These are phyloP conservation scores for Plasmodium inui DNA, from an alignment of 169 alveolate genomes.

Conservation along the genomic window DNA sequence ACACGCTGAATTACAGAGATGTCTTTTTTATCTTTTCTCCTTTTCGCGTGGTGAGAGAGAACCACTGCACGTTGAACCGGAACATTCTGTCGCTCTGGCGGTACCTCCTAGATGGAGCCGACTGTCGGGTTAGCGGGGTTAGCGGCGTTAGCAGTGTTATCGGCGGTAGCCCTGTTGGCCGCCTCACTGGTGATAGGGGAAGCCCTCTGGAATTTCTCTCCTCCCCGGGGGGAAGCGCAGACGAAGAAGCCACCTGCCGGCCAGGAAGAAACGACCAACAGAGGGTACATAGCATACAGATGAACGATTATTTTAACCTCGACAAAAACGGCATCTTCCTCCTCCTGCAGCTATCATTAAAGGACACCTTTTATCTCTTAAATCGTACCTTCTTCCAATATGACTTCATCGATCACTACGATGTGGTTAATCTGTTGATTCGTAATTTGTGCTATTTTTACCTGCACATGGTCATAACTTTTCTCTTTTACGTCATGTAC, in stretches of 20 bases:
- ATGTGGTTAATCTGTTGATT: slow-evolving; percentile 1
- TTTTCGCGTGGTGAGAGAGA: not conserved
- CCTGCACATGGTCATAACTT: slow-evolving; percentile 19
- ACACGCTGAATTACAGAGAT: not conserved
- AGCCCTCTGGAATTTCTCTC: not conserved
- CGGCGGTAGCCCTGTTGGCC: not conserved
- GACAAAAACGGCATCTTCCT: slow-evolving; percentile 60
- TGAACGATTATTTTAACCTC: slow-evolving; percentile 12
- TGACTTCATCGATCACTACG: not conserved
- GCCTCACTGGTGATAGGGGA: not conserved
- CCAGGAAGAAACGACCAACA: not conserved
- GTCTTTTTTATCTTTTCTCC: slow-evolving; percentile 2
- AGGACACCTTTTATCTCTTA: slow-evolving; percentile 3
- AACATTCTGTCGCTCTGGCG: not conserved
- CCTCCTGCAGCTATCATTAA: slow-evolving; percentile 35
- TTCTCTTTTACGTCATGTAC: not conserved
- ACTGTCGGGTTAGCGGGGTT: not conserved
- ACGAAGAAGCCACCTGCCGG: not conserved
- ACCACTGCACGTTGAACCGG: not conserved
- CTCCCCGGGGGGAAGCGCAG: not conserved
- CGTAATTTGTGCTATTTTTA: slow-evolving; percentile 40
- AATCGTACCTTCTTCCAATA: slow-evolving; percentile 18
- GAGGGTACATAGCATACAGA: not conserved
- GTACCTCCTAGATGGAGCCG: slow-evolving; percentile 7
- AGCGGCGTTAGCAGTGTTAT: not conserved